Percentiles rank a stretch among this genome's conserved stretches.
phyloP scores from a whole-genome alignment of 129 eudicot genomes.

The Silybum marianum region DNA sequence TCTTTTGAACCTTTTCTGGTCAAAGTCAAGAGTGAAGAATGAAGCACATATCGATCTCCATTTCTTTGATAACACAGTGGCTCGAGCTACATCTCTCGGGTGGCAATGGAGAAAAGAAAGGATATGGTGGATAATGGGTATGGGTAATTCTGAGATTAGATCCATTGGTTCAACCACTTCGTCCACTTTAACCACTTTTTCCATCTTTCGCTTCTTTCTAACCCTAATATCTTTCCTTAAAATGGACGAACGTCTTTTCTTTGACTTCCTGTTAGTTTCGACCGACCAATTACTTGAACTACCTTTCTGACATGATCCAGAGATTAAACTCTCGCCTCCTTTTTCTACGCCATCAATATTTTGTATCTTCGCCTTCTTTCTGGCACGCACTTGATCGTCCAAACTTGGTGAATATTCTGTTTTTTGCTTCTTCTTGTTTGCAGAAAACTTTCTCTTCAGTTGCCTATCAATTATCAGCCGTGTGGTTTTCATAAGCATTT shows the following conservation, averaged over 20 bases:
- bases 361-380: conserved; percentile 28
- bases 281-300: not conserved
- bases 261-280: conserved; percentile 22
- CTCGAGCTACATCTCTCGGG: conserved; percentile 53
- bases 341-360: conserved; percentile 20
- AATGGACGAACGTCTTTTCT: conserved; percentile 13
- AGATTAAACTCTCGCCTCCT: conserved; percentile 21
- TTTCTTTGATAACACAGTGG: conserved; percentile 47
- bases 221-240: conserved; percentile 17
- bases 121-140: conserved; percentile 56
- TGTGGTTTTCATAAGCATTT: conserved; percentile 29
- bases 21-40: conserved; percentile 50
- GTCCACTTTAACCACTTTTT: conserved; percentile 15
- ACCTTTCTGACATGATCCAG: conserved; percentile 41
- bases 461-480: conserved; percentile 24
- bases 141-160: conserved; percentile 59
- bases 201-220: conserved; percentile 48
- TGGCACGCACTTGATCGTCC: not conserved
- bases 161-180: conserved; percentile 37
- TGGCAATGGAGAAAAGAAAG: conserved; percentile 40
- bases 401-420: conserved; percentile 12
- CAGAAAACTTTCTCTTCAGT: conserved; percentile 18
- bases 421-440: conserved; percentile 35
- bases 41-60: conserved; percentile 55
- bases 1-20: conserved; percentile 38